phyloP scores from a whole-genome alignment of 169 alveolate species.

The Cyclospora cayetanensis region DNA sequence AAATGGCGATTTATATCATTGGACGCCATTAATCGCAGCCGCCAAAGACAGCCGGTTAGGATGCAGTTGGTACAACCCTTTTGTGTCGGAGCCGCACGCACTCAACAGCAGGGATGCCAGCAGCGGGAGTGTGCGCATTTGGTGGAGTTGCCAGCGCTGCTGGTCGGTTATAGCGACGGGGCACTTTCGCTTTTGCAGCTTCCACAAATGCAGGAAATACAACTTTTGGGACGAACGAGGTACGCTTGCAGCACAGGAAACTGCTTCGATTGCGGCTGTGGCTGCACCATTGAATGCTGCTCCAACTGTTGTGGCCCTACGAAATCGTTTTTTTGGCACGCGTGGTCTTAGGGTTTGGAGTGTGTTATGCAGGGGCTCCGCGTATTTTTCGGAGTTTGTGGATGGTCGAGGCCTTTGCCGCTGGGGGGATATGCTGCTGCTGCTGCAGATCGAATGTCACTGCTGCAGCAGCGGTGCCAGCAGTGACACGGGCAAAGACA shows the following conservation, averaged over 20 bases:
- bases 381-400: conserved; percentile 8
- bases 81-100: background rate
- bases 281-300: background rate
- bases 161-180: conserved; percentile 2
- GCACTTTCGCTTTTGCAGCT: background rate
- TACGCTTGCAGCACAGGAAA: background rate
- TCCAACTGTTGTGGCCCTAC: background rate
- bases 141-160: background rate
- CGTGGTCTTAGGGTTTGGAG: conserved; percentile 14
- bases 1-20: background rate
- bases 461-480: conserved; percentile 53
- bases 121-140: background rate
- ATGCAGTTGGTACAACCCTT: conserved; percentile 46
- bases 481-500: conserved; percentile 24
- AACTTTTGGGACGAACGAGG: conserved; percentile 45
- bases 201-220: background rate
- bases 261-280: background rate
- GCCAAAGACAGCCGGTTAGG: background rate
- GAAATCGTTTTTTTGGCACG: too few relatives aligned
- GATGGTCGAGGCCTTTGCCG: conserved; percentile 47
- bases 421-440: conserved; percentile 55
- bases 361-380: conserved; percentile 5
- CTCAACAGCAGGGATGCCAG: conserved; percentile 24
- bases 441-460: conserved; percentile 51
- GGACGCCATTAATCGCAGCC: background rate